These are phyloP conservation scores for Diaporthe citriasiana DNA, from an alignment of 2,329 filamentous ascomycete genomes.

Conservation along the genomic window DNA sequence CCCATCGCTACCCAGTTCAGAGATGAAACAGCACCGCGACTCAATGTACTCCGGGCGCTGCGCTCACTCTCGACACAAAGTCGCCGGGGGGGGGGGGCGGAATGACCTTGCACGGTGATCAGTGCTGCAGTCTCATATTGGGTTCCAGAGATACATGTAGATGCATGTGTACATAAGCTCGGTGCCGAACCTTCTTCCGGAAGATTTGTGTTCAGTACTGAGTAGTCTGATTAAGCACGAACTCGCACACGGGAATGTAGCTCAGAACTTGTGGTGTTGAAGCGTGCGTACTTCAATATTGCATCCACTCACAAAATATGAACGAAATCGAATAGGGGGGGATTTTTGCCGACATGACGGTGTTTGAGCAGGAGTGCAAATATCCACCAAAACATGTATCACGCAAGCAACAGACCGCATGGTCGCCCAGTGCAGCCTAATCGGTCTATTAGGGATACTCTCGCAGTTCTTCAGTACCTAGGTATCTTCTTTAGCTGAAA, in stretches of 20 bases:
- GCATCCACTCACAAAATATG: background rate
- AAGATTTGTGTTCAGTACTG: too few species aligned
- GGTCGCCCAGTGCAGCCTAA: background rate
- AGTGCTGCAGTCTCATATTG: slow-evolving; percentile 23
- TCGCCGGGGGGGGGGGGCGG: background rate
- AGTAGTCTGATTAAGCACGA: background rate
- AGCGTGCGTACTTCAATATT: background rate
- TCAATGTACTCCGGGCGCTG: background rate
- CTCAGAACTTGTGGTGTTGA: background rate
- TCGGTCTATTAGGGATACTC: background rate
- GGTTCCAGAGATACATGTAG: slow-evolving; percentile 4
- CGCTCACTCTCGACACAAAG: background rate
- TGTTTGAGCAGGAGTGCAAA: too few species aligned
- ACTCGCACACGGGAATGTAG: background rate
- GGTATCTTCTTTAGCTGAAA: too few species aligned
- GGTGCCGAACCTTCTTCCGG: background rate
- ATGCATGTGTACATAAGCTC: background rate
- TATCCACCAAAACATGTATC: background rate
- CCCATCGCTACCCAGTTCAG: background rate
- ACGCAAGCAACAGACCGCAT: background rate
- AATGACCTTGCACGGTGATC: slow-evolving; percentile 9
- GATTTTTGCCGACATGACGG: background rate
- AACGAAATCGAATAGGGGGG: background rate
- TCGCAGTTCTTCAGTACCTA: too few species aligned
- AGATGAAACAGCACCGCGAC: slow-evolving; percentile 24